Percentiles rank a stretch among this genome's conserved stretches.
phyloP scores from a whole-genome alignment of 306 rosid species.

The Citrullus amarus region DNA sequence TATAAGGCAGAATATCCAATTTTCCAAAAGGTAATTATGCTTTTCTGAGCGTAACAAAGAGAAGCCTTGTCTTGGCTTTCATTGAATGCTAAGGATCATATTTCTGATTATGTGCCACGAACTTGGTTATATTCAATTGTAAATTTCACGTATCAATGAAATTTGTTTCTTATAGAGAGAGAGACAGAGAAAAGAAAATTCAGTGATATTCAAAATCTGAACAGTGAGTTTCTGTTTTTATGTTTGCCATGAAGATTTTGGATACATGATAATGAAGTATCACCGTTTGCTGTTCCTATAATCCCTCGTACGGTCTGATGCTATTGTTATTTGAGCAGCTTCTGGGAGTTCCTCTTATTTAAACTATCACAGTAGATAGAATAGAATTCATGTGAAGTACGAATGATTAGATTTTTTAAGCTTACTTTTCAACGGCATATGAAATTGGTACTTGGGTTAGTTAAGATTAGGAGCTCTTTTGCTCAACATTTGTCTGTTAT shows the following conservation, averaged over 20 bases:
- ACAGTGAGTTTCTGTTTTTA: not conserved
- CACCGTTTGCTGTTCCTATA: not conserved
- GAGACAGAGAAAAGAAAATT: no score
- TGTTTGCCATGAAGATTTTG: not conserved
- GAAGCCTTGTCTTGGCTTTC: not conserved
- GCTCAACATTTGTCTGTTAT: not conserved
- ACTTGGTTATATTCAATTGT: not conserved
- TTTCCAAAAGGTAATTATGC: slow-evolving; percentile 54
- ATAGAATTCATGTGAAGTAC: not conserved
- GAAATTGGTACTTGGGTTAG: not conserved
- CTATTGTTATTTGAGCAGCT: not conserved
- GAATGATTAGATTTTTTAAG: not conserved
- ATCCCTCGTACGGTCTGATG: not conserved
- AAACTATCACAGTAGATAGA: not conserved
- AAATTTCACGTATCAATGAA: no score
- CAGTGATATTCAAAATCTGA: no score
- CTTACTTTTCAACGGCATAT: not conserved
- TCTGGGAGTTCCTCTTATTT: not conserved
- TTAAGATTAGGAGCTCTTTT: not conserved
- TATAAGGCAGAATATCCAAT: slow-evolving; percentile 86
- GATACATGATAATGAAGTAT: not conserved
- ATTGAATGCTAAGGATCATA: not conserved
- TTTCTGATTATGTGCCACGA: not conserved
- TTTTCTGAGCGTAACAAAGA: not conserved
- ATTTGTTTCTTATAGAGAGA: no score